Base-by-base conservation (phyloP, 257 asterid genomes). In the Thymus quinquecostatus region DNA sequence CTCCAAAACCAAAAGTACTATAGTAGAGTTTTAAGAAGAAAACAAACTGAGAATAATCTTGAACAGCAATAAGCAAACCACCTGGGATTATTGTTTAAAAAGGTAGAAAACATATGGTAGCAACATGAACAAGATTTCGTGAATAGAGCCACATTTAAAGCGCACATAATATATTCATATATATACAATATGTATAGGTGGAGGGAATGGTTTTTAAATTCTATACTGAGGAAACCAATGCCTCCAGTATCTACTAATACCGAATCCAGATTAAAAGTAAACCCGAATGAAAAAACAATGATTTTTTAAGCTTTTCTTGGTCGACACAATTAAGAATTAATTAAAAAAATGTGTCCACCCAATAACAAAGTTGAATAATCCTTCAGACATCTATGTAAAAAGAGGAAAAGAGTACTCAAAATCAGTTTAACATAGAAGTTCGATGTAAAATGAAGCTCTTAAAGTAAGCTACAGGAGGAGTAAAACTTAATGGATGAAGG, bases 331-430 rank as follows among this genome's bases (percentile, higher is more conserved):
- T 76, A 87, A 84, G 81, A 86, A 84, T 71, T 66, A 86, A 88
- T 91, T 87, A 96, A 89, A 78, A 73, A 70, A 74, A 68, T 81
- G 82, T 80, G 83, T 84, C 87, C 86, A 95, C 21, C 21, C 21
- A 21, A 21, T 21, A 21, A 21, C 21, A 21, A 21, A 21, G 21
- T 21, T 21, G 21, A 21, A 21, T 21, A 21, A 21, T 21, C 21
- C 21, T 21, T 21, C 21, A 21, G 21, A 21, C 21, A 21, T 21
- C 21, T 21, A 21, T 21, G 21, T 21, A 21, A 21, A 21, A 21
- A 21, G 21, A 21, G 21, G 21, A 21, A 21, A 21, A 21, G 21
- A 21, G 21, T 21, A 21, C 21, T 21, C 21, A 21, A 21, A 21
- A 21, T 21, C 21, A 21, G 21, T 21, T 21, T 21, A 21, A 21